phyloP scores from a whole-genome alignment of 345 rosid species.

The Triadica sebifera region DNA sequence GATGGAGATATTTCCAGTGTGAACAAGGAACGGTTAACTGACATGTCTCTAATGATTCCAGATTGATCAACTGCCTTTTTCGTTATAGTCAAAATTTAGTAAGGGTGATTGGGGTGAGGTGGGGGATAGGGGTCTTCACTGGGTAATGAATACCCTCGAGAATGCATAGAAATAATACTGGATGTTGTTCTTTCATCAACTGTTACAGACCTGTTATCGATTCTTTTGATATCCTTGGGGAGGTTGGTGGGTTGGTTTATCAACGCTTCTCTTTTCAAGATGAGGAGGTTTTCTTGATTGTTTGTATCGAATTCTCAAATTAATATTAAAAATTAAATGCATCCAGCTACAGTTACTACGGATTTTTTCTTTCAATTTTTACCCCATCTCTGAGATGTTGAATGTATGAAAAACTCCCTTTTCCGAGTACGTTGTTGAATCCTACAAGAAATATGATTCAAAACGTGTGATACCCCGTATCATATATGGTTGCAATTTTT shows the following conservation, averaged over 20 bases:
- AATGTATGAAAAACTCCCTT: neutral
- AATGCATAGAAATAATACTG: constrained; percentile 20
- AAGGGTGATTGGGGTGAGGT: neutral
- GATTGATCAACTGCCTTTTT: constrained; percentile 6
- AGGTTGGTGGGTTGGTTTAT: neutral
- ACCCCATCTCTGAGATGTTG: neutral
- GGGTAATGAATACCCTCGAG: constrained; percentile 8
- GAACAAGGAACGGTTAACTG: constrained; percentile 9
- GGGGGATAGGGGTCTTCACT: neutral
- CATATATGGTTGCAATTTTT: too few species aligned
- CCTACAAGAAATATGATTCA: too few species aligned
- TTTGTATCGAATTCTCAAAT: constrained; percentile 10
- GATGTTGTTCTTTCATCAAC: neutral
- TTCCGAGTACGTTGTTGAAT: neutral
- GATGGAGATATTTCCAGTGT: neutral
- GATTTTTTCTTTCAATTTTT: neutral
- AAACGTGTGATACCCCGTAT: too few species aligned
- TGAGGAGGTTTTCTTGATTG: constrained; percentile 5
- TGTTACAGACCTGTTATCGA: constrained; percentile 10
- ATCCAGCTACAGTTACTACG: neutral
- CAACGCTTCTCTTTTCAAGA: neutral
- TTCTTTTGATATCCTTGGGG: constrained; percentile 15
- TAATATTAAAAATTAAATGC: neutral
- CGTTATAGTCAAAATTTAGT: neutral
- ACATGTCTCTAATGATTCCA: constrained; percentile 11